Evolutionary conservation across 352 stramenopile species (phyloP).

Genomic region (Globisporangium radiosum): DNA sequence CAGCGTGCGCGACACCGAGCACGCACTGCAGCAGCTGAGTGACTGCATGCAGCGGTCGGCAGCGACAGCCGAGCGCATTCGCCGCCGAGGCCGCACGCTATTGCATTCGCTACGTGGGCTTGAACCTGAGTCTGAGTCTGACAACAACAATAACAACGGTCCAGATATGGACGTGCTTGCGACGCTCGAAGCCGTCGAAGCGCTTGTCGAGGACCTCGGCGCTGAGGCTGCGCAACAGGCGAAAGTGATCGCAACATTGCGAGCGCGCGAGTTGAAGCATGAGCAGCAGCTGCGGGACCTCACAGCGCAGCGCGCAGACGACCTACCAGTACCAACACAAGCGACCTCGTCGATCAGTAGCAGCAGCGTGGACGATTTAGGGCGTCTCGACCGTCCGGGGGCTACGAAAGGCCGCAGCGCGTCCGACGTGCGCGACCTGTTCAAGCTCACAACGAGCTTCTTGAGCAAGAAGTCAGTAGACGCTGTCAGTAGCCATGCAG

Average conservation of each 20-base stretch:
- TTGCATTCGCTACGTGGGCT: conserved; percentile 18
- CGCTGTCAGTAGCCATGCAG: not conserved
- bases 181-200: conserved; percentile 25
- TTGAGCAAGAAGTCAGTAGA: conserved; percentile 14
- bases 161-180: conserved; percentile 19
- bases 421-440: conserved; percentile 40
- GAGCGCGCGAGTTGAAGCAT: conserved; percentile 18
- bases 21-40: conserved; percentile 14
- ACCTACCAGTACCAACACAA: conserved; percentile 11
- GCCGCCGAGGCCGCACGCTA: conserved; percentile 10
- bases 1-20: conserved; percentile 32
- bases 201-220: conserved; percentile 50
- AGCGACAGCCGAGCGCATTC: conserved; percentile 6
- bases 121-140: not conserved
- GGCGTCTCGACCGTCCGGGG: conserved; percentile 13
- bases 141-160: not conserved
- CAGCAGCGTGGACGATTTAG: conserved; percentile 11
- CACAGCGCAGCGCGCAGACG: conserved; percentile 13
- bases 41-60: conserved; percentile 8
- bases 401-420: conserved; percentile 25
- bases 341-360: conserved; percentile 6
- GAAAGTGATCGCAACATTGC: conserved; percentile 28
- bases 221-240: conserved; percentile 41
- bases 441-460: conserved; percentile 30
- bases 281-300: conserved; percentile 28